Evolutionary conservation across 75 land plant genomes (phyloP).

Genomic region (Selaginella moellendorffii): DNA sequence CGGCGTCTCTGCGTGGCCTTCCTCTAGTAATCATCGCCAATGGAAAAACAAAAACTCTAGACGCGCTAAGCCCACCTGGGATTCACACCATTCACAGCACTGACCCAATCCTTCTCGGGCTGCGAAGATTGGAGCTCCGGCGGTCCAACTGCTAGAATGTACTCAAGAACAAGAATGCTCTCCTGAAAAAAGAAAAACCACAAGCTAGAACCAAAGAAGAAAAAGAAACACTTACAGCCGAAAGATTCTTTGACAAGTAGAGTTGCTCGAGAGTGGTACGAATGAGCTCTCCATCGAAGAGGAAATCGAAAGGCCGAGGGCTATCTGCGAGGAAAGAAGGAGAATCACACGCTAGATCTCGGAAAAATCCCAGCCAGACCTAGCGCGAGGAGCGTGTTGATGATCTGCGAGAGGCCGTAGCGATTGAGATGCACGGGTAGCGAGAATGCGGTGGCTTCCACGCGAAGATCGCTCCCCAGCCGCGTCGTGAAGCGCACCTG

Average conservation of each 20-base stretch:
- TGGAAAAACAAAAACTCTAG: background rate
- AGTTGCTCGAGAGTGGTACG: slow-evolving; percentile 63
- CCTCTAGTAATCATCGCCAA: background rate
- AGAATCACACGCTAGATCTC: background rate
- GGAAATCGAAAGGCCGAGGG: slow-evolving; percentile 60
- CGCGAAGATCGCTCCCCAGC: slow-evolving; percentile 36
- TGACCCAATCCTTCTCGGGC: slow-evolving; percentile 83
- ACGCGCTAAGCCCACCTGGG: slow-evolving; percentile 29
- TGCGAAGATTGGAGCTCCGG: slow-evolving; percentile 44
- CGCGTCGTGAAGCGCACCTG: slow-evolving; percentile 72
- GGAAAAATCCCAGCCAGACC: slow-evolving; percentile 17
- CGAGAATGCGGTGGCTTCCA: slow-evolving; percentile 37
- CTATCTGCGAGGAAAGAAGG: slow-evolving; percentile 22
- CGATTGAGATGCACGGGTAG: slow-evolving; percentile 54
- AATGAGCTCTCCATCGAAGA: slow-evolving; percentile 66
- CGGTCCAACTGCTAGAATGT: slow-evolving; percentile 58
- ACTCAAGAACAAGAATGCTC: slow-evolving; percentile 60
- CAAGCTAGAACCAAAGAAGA: no score
- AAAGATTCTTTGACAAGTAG: slow-evolving; percentile 52
- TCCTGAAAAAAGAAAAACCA: slow-evolving; percentile 46
- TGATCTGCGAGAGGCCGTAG: slow-evolving; percentile 63
- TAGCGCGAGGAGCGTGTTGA: slow-evolving; percentile 55
- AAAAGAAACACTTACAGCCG: slow-evolving; percentile 79
- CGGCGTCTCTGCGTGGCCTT: background rate
- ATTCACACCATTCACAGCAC: slow-evolving; percentile 64